Percentiles rank a stretch among this genome's conserved stretches.
These are phyloP conservation scores for Colletotrichum eremochloae DNA, from an alignment of 2,329 filamentous ascomycete species.

Conservation along the genomic window DNA sequence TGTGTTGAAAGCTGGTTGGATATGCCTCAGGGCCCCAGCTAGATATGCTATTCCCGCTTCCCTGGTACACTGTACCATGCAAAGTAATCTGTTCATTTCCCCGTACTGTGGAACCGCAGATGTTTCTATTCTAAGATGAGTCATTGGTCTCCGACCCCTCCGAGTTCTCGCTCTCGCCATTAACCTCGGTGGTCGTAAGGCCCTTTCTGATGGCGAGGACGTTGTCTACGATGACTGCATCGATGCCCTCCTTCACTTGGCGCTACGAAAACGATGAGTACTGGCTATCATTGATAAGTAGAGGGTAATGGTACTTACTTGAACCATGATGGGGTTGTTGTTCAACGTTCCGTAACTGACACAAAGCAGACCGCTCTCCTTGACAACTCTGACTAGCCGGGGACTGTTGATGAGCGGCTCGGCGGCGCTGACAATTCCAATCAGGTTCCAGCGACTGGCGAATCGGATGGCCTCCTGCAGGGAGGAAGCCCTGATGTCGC, in stretches of 20 bases:
- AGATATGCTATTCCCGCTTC: constrained; percentile 10
- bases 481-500: constrained; percentile 90
- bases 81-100: constrained; percentile 20
- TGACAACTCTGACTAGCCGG: constrained; percentile 89
- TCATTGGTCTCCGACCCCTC: constrained; percentile 28
- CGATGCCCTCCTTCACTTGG: constrained; percentile 95
- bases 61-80: constrained; percentile 37
- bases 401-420: constrained; percentile 92
- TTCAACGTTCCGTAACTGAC: constrained; percentile 94
- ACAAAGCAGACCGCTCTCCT: constrained; percentile 93
- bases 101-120: constrained; percentile 35
- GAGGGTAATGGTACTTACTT: constrained; percentile 67
- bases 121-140: constrained; percentile 24
- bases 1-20: constrained; percentile 29
- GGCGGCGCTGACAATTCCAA: constrained; percentile 91
- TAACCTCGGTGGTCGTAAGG: constrained; percentile 67
- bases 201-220: constrained; percentile 94
- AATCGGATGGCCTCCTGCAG: constrained; percentile 97
- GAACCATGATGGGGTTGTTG: constrained; percentile 87
- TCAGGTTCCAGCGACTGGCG: constrained; percentile 91
- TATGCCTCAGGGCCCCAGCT: background rate
- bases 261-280: constrained; percentile 62
- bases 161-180: constrained; percentile 42
- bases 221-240: constrained; percentile 96
- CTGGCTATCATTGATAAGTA: background rate